phyloP scores from a whole-genome alignment of 139 green algal species.

The Astrephomene gubernaculifera region DNA sequence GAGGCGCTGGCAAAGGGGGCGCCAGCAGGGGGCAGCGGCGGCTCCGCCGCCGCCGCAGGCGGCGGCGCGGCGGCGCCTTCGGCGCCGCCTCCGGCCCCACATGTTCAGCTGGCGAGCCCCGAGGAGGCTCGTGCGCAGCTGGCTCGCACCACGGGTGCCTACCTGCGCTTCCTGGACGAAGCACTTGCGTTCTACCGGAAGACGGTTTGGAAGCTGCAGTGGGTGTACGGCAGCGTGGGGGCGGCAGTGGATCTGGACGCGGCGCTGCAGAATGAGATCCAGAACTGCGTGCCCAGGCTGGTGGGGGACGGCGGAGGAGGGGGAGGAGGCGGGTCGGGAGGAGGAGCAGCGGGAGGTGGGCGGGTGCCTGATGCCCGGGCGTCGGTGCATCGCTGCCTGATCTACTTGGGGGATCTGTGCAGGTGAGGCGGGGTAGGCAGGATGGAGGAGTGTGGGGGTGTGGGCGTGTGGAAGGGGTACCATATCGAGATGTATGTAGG shows the following conservation, averaged over 20 bases:
- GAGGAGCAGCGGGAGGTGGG: background rate
- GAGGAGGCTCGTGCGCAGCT: conserved; percentile 43
- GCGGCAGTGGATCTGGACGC: conserved; percentile 47
- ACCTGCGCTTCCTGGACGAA: conserved; percentile 74
- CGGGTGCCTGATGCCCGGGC: background rate
- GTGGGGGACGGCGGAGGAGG: background rate
- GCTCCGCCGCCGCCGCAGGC: background rate
- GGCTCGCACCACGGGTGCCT: conserved; percentile 44
- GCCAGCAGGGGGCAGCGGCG: background rate
- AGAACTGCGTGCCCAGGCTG: conserved; percentile 27
- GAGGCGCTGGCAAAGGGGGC: conserved; percentile 8
- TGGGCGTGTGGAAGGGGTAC: too few relatives aligned
- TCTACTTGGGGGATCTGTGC: conserved; percentile 80
- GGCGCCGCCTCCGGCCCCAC: too few relatives aligned
- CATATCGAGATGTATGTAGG: background rate
- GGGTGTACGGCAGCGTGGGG: conserved; percentile 51
- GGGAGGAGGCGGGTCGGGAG: background rate
- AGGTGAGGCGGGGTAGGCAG: too few relatives aligned
- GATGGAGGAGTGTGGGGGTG: too few relatives aligned
- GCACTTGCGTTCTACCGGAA: conserved; percentile 74
- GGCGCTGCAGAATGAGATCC: conserved; percentile 47
- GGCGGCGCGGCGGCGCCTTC: background rate
- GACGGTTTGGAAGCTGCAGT: conserved; percentile 71
- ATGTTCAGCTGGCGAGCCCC: conserved; percentile 18
- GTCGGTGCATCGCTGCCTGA: conserved; percentile 71